Conservation (phyloP, 805 yeast species). For the Candida berthetii region DNA sequence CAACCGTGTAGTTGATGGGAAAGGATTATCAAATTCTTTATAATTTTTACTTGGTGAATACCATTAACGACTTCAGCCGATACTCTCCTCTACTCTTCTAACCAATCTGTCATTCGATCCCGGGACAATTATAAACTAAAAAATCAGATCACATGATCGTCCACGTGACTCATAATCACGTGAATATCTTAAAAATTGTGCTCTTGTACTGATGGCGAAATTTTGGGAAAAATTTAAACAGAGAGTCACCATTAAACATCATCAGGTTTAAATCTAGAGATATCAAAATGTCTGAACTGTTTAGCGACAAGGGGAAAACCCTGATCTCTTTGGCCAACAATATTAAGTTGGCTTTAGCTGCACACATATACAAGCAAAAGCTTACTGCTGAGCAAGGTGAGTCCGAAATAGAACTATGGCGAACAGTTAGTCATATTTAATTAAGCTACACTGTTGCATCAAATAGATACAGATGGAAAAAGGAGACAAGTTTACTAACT, state of each 20-base stretch:
- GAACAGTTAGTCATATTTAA: too few relatives aligned
- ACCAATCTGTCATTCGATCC: neutral
- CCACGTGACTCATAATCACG: neutral
- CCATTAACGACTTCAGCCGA: too few relatives aligned
- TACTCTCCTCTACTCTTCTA: too few relatives aligned
- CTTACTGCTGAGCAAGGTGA: conserved; percentile 18
- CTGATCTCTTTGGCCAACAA: conserved; percentile 15
- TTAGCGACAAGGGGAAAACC: conserved; percentile 17
- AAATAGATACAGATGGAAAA: too few relatives aligned
- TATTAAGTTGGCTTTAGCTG: conserved; percentile 22
- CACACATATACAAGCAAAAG: conserved; percentile 11
- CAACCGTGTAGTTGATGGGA: too few relatives aligned
- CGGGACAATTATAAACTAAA: neutral
- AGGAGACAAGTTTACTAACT: conserved; percentile 1
- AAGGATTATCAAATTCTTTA: too few relatives aligned
- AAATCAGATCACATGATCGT: too few relatives aligned
- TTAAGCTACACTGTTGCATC: too few relatives aligned
- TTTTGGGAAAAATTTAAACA: too few relatives aligned
- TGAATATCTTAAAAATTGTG: too few relatives aligned
- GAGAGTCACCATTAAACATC: neutral
- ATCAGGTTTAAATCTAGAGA: neutral
- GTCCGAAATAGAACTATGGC: conserved; percentile 3
- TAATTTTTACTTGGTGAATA: too few relatives aligned
- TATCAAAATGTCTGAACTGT: conserved; percentile 13
- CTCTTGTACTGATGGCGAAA: too few relatives aligned